These are phyloP conservation scores for Trifolium fragiferum DNA, from an alignment of 306 rosid species.

Conservation along the genomic window DNA sequence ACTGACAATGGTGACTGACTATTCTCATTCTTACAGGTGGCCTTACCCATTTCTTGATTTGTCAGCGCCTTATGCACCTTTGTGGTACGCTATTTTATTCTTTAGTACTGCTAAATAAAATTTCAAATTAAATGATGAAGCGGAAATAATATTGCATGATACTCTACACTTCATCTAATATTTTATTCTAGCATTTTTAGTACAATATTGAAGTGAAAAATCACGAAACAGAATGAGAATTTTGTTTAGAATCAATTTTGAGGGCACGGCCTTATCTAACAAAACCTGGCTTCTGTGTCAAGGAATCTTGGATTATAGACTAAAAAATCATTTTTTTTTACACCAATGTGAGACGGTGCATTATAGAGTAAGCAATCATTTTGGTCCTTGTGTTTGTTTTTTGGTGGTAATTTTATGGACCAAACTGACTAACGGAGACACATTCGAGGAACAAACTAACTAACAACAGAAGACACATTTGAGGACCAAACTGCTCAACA, in stretches of 20 bases:
- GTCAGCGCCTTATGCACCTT: conserved; percentile 68
- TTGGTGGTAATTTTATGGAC: not conserved
- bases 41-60: conserved; percentile 87
- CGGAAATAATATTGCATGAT: conserved; percentile 3
- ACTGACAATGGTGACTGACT: conserved; percentile 12
- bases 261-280: not conserved
- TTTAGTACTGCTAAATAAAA: not conserved
- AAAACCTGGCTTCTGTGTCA: not conserved
- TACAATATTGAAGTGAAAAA: conserved; percentile 18
- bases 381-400: no score
- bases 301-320: not conserved
- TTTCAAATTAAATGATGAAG: conserved; percentile 10
- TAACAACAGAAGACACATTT: no score
- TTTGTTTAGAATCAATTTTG: conserved; percentile 23
- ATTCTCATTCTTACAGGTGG: conserved; percentile 66
- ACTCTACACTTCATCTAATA: not conserved
- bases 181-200: not conserved
- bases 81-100: conserved; percentile 60
- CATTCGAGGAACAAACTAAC: not conserved
- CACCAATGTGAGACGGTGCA: not conserved
- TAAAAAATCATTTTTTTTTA: no score
- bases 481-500: no score
- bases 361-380: no score
- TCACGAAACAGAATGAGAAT: not conserved
- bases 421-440: no score